Percentiles rank a stretch among this genome's conserved stretches.
phyloP scores from a whole-genome alignment of 1,284 basidiomycete genomes.

The Fomitopsis betulina region DNA sequence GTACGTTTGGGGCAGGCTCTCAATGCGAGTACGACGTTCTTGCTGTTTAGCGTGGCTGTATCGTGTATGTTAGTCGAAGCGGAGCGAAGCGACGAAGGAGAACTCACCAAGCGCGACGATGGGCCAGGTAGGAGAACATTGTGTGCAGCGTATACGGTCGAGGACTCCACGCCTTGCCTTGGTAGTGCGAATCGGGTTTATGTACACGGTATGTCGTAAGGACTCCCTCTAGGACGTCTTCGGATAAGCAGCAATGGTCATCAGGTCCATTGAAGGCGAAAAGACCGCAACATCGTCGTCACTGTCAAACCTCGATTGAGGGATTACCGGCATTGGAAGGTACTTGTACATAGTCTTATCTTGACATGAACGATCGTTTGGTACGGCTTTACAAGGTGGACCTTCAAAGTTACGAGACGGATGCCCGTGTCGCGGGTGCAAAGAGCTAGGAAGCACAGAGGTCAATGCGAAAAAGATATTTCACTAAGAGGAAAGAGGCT shows the following conservation, averaged over 20 bases:
- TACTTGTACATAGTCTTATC: background rate
- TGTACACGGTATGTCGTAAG: background rate
- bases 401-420: too few relatives aligned
- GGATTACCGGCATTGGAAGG: background rate
- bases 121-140: conserved; percentile 26
- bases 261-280: background rate
- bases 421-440: too few relatives aligned
- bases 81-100: too few relatives aligned
- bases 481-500: too few relatives aligned
- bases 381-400: background rate
- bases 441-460: too few relatives aligned
- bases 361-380: background rate
- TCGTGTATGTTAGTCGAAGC: background rate
- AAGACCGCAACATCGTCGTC: background rate
- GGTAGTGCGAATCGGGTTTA: background rate
- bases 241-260: background rate
- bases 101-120: conserved; percentile 30
- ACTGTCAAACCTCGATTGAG: background rate
- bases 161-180: background rate
- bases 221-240: background rate
- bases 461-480: too few relatives aligned
- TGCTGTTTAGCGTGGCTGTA: conserved; percentile 37
- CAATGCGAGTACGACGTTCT: conserved; percentile 41
- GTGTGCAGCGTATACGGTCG: background rate
- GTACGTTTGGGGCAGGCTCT: conserved; percentile 34